These are phyloP conservation scores for Cryptosporidium sp. DNA, from an alignment of 169 alveolate genomes.

Conservation along the genomic window DNA sequence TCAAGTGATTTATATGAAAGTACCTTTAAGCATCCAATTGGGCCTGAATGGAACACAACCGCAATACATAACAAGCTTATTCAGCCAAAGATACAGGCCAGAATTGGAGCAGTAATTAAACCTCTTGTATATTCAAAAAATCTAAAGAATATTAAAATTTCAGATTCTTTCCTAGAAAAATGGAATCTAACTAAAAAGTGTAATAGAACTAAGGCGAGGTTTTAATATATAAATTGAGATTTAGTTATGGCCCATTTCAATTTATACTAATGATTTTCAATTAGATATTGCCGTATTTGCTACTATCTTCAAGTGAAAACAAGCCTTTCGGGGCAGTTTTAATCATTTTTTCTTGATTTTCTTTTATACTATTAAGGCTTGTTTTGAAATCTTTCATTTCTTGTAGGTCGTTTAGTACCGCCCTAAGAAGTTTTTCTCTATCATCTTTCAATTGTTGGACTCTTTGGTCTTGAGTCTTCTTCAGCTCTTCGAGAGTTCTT, in stretches of 20 bases:
- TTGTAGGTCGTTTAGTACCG: slow-evolving; percentile 59
- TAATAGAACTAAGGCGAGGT: slow-evolving; percentile 70
- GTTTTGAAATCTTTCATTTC: slow-evolving; percentile 70
- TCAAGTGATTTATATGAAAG: slow-evolving; percentile 78
- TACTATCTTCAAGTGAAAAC: slow-evolving; percentile 39
- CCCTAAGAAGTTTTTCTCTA: slow-evolving; percentile 63
- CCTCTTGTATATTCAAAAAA: slow-evolving; percentile 80
- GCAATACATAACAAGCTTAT: slow-evolving; percentile 82
- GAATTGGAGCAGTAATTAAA: slow-evolving; percentile 87
- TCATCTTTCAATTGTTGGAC: slow-evolving; percentile 69
- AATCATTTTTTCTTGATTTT: slow-evolving; percentile 5
- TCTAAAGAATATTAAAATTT: slow-evolving; percentile 37
- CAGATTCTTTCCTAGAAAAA: slow-evolving; percentile 64
- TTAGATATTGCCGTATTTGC: background rate
- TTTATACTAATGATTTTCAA: background rate
- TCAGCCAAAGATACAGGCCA: slow-evolving; percentile 86
- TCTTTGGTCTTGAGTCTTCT: slow-evolving; percentile 74
- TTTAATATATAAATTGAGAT: slow-evolving; percentile 29
- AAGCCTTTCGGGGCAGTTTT: slow-evolving; percentile 24
- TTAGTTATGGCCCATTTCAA: background rate
- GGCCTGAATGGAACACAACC: slow-evolving; percentile 88
- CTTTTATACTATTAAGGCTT: slow-evolving; percentile 2
- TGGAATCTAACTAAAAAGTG: slow-evolving; percentile 57
- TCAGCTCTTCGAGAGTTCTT: slow-evolving; percentile 60
- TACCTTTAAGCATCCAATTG: slow-evolving; percentile 79